Base-by-base conservation (phyloP, 768 basidiomycete genomes). In the Russula compacta region DNA sequence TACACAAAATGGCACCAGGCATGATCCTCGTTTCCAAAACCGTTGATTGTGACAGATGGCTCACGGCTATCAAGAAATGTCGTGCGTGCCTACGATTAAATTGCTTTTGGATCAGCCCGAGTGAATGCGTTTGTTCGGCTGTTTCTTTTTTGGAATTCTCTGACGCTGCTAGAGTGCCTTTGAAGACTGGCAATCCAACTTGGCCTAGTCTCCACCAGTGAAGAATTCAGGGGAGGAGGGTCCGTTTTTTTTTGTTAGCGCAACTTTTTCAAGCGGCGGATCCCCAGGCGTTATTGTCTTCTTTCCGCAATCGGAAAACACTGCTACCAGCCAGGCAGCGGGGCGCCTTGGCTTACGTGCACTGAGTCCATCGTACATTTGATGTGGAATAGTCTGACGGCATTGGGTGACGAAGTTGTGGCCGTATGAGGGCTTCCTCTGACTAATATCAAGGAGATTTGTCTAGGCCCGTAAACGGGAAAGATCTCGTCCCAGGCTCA, bases 301-400 rank as follows among this genome's bases (percentile, higher is more conserved):
- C 61, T 43, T 53, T 58, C 56, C 46, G 44, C 60, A 63, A 58
- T 24, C 17, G 56, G 56, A 49, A 58, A 49, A 39, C 43, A 33
- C 33, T 49, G 44, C 46, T 48, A 49, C 57, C 40, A 35, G 56
- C 33, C 39, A 49, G n/a, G 47, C 39, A 63, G 52, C 52, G 44
- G 57, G 44, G 57, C 61, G 52, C 56, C 46, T 63, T 63, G 40
- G 33, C 40, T 63, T 58, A 54, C 56, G 57, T 63, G 51, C 57
- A 10, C 9, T 29, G 46, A 8, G 39, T 53, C 52, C 39, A 53
- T 58, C 51, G 39, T 51, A 43, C 33, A 21, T 43, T 53, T 36
- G 14, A 54, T 54, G 36, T 29, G 40, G 57, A 39, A 58, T 36
- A 9, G 10, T 24, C 35, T 49, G 53, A 58, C 56, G 52, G 56